Percentiles rank a stretch among this genome's conserved stretches.
Conservation (phyloP, 139 green algal genomes). For the Gonium pectorale region DNA sequence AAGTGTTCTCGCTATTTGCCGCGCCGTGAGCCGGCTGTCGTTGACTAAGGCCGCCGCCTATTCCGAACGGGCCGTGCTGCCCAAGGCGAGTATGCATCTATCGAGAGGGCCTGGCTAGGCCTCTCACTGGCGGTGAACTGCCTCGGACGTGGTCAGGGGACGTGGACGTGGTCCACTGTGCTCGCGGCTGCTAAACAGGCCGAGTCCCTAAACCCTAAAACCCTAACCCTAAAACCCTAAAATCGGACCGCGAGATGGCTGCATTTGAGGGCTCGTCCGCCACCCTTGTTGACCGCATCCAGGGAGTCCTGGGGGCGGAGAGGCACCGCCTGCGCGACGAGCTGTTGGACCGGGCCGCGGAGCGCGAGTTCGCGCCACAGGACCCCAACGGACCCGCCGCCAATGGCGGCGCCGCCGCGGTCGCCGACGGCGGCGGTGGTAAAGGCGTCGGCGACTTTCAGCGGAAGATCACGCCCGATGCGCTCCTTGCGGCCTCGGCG, state of each 20-base stretch:
- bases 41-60: no score
- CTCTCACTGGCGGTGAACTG: no score
- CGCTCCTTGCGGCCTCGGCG: conserved; percentile 38
- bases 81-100: no score
- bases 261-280: conserved; percentile 68
- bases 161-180: no score
- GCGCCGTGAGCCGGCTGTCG: no score
- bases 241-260: conserved; percentile 22
- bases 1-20: no score
- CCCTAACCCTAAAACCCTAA: no score
- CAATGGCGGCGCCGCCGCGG: background rate
- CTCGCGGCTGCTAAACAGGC: no score
- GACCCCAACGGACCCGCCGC: background rate
- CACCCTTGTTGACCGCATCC: conserved; percentile 58
- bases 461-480: conserved; percentile 66
- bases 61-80: no score
- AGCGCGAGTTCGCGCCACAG: conserved; percentile 26
- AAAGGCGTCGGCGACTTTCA: conserved; percentile 61
- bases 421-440: background rate
- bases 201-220: no score
- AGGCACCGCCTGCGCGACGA: conserved; percentile 51
- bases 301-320: conserved; percentile 62
- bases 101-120: no score
- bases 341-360: conserved; percentile 50
- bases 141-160: no score